phyloP scores from a whole-genome alignment of 2,329 filamentous ascomycete genomes.

The Aureobasidium mangrovei region DNA sequence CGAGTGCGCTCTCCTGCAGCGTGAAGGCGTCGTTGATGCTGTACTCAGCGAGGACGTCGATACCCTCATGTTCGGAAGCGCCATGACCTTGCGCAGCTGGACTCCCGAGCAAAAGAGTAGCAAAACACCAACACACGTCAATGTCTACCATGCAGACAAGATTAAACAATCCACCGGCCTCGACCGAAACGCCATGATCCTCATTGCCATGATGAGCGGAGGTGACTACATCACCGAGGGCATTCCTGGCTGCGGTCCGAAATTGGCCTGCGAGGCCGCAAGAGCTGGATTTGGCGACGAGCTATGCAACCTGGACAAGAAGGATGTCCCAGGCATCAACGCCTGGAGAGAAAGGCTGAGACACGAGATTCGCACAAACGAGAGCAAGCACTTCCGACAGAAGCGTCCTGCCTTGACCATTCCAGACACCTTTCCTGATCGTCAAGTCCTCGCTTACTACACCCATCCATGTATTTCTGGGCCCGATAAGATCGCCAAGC shows the following conservation, averaged over 20 bases:
- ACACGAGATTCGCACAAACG: conserved; percentile 74
- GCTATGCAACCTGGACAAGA: conserved; percentile 56
- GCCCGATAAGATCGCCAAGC: conserved; percentile 44
- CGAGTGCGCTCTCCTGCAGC: conserved; percentile 82
- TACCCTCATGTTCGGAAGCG: conserved; percentile 93
- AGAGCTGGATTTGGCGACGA: conserved; percentile 75
- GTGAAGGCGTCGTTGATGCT: conserved; percentile 75
- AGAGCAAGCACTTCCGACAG: conserved; percentile 68
- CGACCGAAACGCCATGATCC: conserved; percentile 80
- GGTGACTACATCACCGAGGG: conserved; percentile 90
- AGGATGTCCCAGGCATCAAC: conserved; percentile 50
- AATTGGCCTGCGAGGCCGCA: conserved; percentile 82
- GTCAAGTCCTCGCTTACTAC: conserved; percentile 75
- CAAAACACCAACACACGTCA: conserved; percentile 74
- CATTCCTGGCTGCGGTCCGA: conserved; percentile 77
- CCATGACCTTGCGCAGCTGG: conserved; percentile 71
- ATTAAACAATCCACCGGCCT: conserved; percentile 53
- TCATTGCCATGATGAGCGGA: conserved; percentile 89
- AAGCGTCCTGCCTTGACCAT: conserved; percentile 67
- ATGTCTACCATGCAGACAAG: conserved; percentile 60
- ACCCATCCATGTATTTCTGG: conserved; percentile 76
- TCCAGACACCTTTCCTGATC: conserved; percentile 71
- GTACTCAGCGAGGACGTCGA: conserved; percentile 96
- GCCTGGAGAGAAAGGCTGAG: conserved; percentile 65
- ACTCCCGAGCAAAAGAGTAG: conserved; percentile 58